Evolutionary conservation across 331 rosid genomes (phyloP), one percentile per base, ranked within the genome.

Genomic region (Ulmus americana): DNA sequence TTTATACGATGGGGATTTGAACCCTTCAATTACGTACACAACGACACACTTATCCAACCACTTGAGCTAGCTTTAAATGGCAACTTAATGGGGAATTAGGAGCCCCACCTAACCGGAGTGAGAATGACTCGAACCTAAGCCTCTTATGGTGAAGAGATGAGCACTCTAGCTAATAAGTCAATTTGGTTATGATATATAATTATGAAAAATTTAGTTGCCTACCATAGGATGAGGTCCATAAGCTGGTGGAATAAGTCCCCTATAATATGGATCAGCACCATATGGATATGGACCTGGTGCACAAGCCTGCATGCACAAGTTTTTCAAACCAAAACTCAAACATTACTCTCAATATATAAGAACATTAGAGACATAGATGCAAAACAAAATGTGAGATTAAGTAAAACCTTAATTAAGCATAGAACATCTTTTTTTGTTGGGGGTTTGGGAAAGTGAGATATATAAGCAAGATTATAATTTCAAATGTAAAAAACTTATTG

Each of bases 191-290:
- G 35, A 46, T 9, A n/a, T n/a, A n/a, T n/a, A 22, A 55, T 10
- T 6, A 10, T 28, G 44, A 56, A 60, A 42, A 49, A 18, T 7
- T 15, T 15, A 14, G 38, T 41, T 8, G 18, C 78, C 9, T 68
- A 77, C 81, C 64, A 45, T 49, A 65, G 72, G 35, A 9, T 62
- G 74, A 38, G 74, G 58, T 62, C 74, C 74, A 63, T 35, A 61
- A 38, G 63, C 28, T 52, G 75, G 4, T 2, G 35, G 59, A 41
- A 63, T 6, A 15, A 45, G 63, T 68, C 71, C 77, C n/a, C 68
- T 62, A 51, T 55, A 72, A 62, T 71, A 67, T 39, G 70, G 63
- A 55, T 72, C 77, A 45, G 71, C 35, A 28, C 35, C 35, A 28
- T 28, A 28, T 28, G 35, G 18, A 64, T 61, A 71, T 13, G 73